Percentiles rank a stretch among this genome's conserved stretches.
Conservation (phyloP, 148 eudicot genomes). For the Rhododendron kiyosumense region DNA sequence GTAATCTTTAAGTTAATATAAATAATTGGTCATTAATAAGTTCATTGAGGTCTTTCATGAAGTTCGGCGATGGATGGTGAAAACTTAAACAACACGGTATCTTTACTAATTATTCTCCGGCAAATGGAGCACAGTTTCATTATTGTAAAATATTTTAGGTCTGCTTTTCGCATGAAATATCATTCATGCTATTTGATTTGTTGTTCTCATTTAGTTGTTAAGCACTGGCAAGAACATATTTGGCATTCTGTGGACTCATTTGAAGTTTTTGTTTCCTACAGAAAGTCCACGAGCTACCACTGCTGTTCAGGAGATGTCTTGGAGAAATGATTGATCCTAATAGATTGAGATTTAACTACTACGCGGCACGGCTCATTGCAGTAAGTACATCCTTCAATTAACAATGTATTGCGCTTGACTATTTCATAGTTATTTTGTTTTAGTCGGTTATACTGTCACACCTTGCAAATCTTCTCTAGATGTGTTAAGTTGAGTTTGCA, state of each 20-base stretch:
- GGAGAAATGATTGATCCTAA: slow-evolving; percentile 39
- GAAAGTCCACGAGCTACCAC: slow-evolving; percentile 33
- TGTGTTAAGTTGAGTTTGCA: background rate
- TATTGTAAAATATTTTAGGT: background rate
- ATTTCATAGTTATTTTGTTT: background rate
- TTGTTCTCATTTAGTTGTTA: background rate
- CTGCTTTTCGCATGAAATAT: slow-evolving; percentile 1
- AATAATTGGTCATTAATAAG: background rate
- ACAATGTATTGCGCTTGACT: background rate
- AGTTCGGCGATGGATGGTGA: background rate
- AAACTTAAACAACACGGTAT: background rate
- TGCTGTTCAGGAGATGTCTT: slow-evolving; percentile 23
- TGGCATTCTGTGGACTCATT: background rate
- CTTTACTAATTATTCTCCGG: background rate
- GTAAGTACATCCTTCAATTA: slow-evolving; percentile 11
- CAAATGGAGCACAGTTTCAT: background rate
- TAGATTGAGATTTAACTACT: slow-evolving; percentile 10
- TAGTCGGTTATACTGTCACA: background rate
- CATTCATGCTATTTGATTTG: background rate
- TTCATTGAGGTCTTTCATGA: background rate
- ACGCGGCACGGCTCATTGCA: slow-evolving; percentile 2
- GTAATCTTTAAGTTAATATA: background rate
- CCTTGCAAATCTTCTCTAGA: background rate
- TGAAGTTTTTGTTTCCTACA: slow-evolving; percentile 10
- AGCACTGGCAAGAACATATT: background rate